Evolutionary conservation across 257 asterid genomes (phyloP), one percentile per base, ranked within the genome.

Genomic region (Solanum arcanum): DNA sequence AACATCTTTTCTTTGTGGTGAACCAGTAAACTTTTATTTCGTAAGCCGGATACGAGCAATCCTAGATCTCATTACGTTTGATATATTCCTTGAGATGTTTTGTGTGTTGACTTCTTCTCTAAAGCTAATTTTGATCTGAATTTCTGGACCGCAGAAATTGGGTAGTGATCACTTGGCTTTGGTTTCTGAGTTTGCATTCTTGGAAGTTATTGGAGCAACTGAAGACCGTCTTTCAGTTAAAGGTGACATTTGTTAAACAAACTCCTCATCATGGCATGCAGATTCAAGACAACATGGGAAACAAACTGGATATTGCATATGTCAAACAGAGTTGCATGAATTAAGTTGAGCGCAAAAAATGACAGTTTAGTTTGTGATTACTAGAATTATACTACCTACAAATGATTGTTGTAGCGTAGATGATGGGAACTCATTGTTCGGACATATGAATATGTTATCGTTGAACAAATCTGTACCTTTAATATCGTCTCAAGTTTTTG

Each of bases 81-180:
- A 77, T 77, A 44, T 77, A 44, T 44, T 80, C 42, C 37, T 78
- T 78, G 29, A 47, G 69, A 80, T 78, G 66, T 11, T 44, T 5
- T 44, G 9, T 78, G 41, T 7, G 27, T 80, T 49, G 18, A 49
- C 46, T 29, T 29, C 44, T 47, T 29, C 29, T 13, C 37, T 23
- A 41, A 41, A 76, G 73, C 44, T 25, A 76, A 35, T 39, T 86
- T 87, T 42, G 9, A 82, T 37, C 42, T 88, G 37, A 35, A 59
- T 41, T 41, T 42, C 25, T 69, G 70, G 25, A 33, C 20, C 78
- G 88, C 89, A 91, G 93, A 88, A 86, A 60, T 21, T 91, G 82
- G 93, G 93, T 39, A 89, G 91, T 42, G 91, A 89, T 86, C 93
- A 91, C 83, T 87, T 91, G 88, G 85, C 91, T 14, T 88, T 91